phyloP scores from a whole-genome alignment of 345 rosid species.

The Boechera divaricarpa region DNA sequence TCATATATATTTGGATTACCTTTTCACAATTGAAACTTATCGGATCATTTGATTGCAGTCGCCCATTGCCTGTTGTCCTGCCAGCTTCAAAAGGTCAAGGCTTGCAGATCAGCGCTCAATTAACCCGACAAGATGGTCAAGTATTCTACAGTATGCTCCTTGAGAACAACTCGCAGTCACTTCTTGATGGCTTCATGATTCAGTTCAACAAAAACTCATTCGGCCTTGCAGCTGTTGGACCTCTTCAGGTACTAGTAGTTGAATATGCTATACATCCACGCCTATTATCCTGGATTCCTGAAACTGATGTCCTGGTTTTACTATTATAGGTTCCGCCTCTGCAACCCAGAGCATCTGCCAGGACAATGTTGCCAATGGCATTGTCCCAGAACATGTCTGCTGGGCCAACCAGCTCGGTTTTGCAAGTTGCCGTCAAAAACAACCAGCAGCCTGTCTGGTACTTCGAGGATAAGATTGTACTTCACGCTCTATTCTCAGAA shows the following conservation, averaged over 20 bases:
- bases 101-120: conserved; percentile 88
- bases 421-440: conserved; percentile 94
- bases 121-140: conserved; percentile 78
- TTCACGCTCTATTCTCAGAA: conserved; percentile 74
- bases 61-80: conserved; percentile 67
- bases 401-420: conserved; percentile 80
- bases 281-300: conserved; percentile 9
- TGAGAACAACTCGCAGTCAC: conserved; percentile 76
- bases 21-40: too few relatives aligned
- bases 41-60: conserved; percentile 52
- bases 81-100: conserved; percentile 72
- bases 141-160: conserved; percentile 71
- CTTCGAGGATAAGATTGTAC: conserved; percentile 70
- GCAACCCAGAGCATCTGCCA: conserved; percentile 73
- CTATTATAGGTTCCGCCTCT: conserved; percentile 66
- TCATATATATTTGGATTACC: neutral
- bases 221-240: conserved; percentile 88
- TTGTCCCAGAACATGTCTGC: conserved; percentile 82
- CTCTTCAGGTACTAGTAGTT: conserved; percentile 68
- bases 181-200: conserved; percentile 98
- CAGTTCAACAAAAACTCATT: conserved; percentile 94
- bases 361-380: conserved; percentile 82
- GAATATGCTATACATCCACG: neutral
- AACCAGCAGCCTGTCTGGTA: conserved; percentile 94
- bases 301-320: conserved; percentile 13